Evolutionary conservation across 805 yeast genomes (phyloP).

Genomic region (Metschnikowia kofuensis): DNA sequence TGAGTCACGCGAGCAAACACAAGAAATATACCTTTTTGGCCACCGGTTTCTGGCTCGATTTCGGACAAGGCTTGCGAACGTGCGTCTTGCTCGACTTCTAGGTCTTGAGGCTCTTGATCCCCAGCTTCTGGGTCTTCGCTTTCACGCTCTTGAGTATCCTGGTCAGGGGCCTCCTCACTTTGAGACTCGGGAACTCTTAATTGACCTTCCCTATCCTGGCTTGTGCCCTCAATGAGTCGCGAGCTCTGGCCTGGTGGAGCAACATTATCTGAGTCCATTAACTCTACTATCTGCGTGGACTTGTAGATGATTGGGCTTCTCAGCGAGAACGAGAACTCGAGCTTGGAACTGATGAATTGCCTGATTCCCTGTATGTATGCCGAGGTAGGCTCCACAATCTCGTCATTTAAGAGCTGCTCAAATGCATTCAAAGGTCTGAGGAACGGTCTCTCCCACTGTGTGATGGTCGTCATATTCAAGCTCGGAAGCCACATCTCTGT

Average conservation of each 20-base stretch:
- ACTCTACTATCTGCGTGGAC: slow-evolving; percentile 6
- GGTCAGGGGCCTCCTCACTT: too few species aligned
- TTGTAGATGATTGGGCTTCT: slow-evolving; percentile 2
- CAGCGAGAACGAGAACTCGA: slow-evolving; percentile 4
- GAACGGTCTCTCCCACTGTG: slow-evolving; percentile 46
- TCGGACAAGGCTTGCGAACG: not conserved
- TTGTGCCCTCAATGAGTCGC: not conserved
- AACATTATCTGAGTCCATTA: not conserved
- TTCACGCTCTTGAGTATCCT: too few species aligned
- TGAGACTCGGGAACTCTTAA: too few species aligned
- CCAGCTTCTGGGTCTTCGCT: not conserved
- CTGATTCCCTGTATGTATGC: not conserved
- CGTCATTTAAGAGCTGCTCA: slow-evolving; percentile 27
- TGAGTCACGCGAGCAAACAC: not conserved
- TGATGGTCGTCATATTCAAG: slow-evolving; percentile 51
- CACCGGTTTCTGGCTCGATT: not conserved
- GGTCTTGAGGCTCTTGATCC: not conserved
- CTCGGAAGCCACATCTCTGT: slow-evolving; percentile 62
- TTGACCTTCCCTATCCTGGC: not conserved
- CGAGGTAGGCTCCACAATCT: slow-evolving; percentile 47
- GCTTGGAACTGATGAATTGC: slow-evolving; percentile 1
- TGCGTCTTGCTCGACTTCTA: too few species aligned
- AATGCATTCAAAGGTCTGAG: slow-evolving; percentile 53
- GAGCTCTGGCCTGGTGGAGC: not conserved
- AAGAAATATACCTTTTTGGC: not conserved